phyloP scores from a whole-genome alignment of 164 flowering plant species.

The Macadamia tetraphylla region DNA sequence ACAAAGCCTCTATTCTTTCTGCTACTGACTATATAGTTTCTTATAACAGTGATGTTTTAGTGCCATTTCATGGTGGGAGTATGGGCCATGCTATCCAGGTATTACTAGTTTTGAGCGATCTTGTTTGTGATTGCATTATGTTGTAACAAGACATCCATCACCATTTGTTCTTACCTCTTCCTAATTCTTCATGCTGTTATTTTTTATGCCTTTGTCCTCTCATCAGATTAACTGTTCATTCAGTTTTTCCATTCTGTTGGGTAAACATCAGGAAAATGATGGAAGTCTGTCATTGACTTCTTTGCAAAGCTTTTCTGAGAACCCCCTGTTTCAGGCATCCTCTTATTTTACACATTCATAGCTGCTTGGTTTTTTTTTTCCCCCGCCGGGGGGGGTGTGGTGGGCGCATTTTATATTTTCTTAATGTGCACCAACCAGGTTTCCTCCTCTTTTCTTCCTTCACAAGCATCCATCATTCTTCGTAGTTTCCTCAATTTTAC shows the following conservation, averaged over 20 bases:
- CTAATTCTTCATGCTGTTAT: not conserved
- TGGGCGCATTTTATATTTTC: constrained; percentile 68
- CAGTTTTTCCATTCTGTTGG: constrained; percentile 63
- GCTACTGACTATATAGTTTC: constrained; percentile 85
- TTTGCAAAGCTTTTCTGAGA: constrained; percentile 49
- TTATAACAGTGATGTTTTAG: constrained; percentile 85
- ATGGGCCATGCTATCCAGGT: constrained; percentile 99
- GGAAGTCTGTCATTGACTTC: constrained; percentile 22
- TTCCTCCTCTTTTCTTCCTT: not conserved
- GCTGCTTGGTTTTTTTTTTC: constrained; percentile 63
- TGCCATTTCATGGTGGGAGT: constrained; percentile 98
- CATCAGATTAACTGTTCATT: not conserved
- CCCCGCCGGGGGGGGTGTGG: constrained; percentile 1
- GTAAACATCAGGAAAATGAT: constrained; percentile 41
- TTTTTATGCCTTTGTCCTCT: not conserved
- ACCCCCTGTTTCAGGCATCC: constrained; percentile 52
- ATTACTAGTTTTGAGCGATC: constrained; percentile 4
- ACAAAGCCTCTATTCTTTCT: constrained; percentile 76
- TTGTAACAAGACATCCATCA: not conserved
- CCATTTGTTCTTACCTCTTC: not conserved
- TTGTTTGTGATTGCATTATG: not conserved
- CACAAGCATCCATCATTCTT: not conserved
- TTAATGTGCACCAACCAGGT: constrained; percentile 71
- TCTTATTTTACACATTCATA: constrained; percentile 57
- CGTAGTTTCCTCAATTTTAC: not conserved